phyloP scores from a whole-genome alignment of 1,139 yeast genomes.

The Candida sp. region DNA sequence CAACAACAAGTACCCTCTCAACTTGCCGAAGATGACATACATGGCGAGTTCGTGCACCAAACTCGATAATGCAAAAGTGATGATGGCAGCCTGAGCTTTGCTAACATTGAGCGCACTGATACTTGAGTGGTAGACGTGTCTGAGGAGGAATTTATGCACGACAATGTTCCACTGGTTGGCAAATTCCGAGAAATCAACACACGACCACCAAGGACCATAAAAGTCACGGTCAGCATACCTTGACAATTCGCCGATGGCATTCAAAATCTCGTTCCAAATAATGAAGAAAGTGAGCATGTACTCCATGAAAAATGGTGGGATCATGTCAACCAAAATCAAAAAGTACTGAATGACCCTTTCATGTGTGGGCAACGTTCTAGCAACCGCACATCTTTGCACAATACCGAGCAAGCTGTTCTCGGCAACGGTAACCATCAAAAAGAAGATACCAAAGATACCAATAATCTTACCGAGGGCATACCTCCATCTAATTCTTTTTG shows the following conservation, averaged over 20 bases:
- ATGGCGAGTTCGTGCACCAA: slow-evolving; percentile 90
- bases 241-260: slow-evolving; percentile 87
- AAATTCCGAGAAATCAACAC: slow-evolving; percentile 92
- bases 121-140: slow-evolving; percentile 95
- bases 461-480: slow-evolving; percentile 72
- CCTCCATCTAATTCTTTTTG: slow-evolving; percentile 65
- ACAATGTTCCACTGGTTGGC: slow-evolving; percentile 96
- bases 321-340: slow-evolving; percentile 68
- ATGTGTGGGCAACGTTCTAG: slow-evolving; percentile 50
- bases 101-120: slow-evolving; percentile 75
- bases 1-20: slow-evolving; percentile 79
- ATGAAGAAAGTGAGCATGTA: slow-evolving; percentile 83
- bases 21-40: slow-evolving; percentile 81
- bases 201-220: slow-evolving; percentile 98
- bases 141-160: slow-evolving; percentile 85
- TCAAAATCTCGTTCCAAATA: slow-evolving; percentile 94
- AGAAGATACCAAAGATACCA: slow-evolving; percentile 88
- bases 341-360: slow-evolving; percentile 60
- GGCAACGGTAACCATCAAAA: slow-evolving; percentile 82
- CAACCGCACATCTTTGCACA: slow-evolving; percentile 59
- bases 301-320: slow-evolving; percentile 78
- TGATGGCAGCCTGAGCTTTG: slow-evolving; percentile 69
- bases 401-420: slow-evolving; percentile 81
- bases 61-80: slow-evolving; percentile 84
- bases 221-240: slow-evolving; percentile 89